A percentile compares a stretch with the other conserved stretches of the same genome.
Evolutionary conservation across 148 eudicot genomes (phyloP).

Genomic region (Spergularia bocconei): DNA sequence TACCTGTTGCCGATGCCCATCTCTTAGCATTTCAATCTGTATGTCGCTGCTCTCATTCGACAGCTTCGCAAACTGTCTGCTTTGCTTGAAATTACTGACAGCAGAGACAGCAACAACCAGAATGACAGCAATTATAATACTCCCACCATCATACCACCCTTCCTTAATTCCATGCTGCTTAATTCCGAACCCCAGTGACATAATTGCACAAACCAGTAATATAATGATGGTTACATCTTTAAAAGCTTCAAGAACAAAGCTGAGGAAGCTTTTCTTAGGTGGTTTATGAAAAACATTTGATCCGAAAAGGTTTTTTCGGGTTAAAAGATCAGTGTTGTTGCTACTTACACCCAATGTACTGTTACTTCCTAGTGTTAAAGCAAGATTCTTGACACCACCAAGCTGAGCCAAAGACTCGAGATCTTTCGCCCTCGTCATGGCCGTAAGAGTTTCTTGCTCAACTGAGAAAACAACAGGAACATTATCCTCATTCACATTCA

Average conservation of each 20-base stretch:
- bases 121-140: constrained; percentile 47
- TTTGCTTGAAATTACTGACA: constrained; percentile 36
- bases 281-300: constrained; percentile 15
- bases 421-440: constrained; percentile 9
- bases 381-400: constrained; percentile 24
- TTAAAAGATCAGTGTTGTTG: not conserved
- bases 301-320: constrained; percentile 14
- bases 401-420: constrained; percentile 1
- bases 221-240: constrained; percentile 23
- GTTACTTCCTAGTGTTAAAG: constrained; percentile 7
- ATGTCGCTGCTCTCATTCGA: constrained; percentile 31
- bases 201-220: constrained; percentile 19
- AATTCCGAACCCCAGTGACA: constrained; percentile 22
- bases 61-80: constrained; percentile 27
- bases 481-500: not conserved
- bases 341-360: constrained; percentile 12
- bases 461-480: not conserved
- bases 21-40: constrained; percentile 32
- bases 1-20: constrained; percentile 12
- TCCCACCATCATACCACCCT: constrained; percentile 60
- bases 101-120: constrained; percentile 40
- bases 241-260: constrained; percentile 18
- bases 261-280: constrained; percentile 11
- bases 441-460: constrained; percentile 14
- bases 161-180: constrained; percentile 35